These are phyloP conservation scores for Lactarius akahatsu DNA, from an alignment of 768 basidiomycete species.

Conservation along the genomic window DNA sequence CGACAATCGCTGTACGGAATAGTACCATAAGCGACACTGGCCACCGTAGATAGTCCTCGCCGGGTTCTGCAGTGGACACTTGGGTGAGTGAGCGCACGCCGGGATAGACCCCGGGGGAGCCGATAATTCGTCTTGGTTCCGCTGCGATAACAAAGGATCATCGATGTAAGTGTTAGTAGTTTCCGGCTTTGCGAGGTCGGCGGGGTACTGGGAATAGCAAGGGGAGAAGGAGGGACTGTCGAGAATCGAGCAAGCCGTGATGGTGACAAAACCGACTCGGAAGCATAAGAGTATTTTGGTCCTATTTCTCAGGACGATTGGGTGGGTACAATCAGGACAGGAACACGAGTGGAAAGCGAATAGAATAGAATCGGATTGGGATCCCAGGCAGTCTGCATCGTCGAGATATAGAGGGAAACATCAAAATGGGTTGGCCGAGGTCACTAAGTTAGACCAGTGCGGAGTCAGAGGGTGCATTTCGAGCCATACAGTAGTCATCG, in stretches of 20 bases:
- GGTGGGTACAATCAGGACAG: background rate
- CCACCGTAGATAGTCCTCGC: conserved; percentile 16
- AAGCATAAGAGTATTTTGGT: background rate
- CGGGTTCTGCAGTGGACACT: conserved; percentile 14
- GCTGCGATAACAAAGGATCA: conserved; percentile 18
- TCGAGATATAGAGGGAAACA: too few species aligned
- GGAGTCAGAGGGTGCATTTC: too few species aligned
- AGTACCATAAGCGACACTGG: conserved; percentile 13
- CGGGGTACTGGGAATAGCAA: conserved; percentile 1
- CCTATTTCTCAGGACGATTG: background rate
- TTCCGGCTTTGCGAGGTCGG: conserved; percentile 1
- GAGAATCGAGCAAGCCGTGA: background rate
- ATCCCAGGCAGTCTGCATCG: conserved; percentile 1
- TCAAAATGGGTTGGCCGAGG: too few species aligned
- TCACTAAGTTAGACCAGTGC: too few species aligned
- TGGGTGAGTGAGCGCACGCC: background rate
- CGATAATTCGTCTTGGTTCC: conserved; percentile 11
- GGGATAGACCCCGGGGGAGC: conserved; percentile 2
- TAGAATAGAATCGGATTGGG: background rate
- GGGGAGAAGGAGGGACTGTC: conserved; percentile 1
- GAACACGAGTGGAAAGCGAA: background rate
- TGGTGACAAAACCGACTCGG: conserved; percentile 8
- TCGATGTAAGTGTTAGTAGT: conserved; percentile 15
- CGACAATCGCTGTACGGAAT: conserved; percentile 12
- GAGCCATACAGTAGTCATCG: too few species aligned